Evolutionary conservation across 2,329 filamentous ascomycete genomes (phyloP), one percentile per base, ranked within the genome.

Genomic region (Fusarium marasasianum): DNA sequence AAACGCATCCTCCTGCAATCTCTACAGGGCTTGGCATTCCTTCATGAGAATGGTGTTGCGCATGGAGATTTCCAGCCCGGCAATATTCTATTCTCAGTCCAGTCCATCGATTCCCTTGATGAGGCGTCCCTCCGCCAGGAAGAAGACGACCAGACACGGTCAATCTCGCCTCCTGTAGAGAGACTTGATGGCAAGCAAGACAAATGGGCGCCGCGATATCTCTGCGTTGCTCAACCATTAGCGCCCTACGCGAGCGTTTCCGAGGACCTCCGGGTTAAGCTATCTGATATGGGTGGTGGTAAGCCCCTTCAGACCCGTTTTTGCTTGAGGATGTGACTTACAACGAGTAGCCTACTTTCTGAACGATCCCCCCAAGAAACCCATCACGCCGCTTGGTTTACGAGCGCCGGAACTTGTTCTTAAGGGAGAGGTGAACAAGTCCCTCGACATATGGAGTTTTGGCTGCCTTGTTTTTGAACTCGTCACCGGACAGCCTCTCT

Each of bases 391-490:
- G 1, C 15, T 29, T 4, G 66, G 65, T 8, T 26, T 70, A 4
- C 48, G 71, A 5, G 13, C 71, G 5, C 71, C 71, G 20, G 66
- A 74, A 12, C 13, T 70, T 17, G 59, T 74, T 17, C 62, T 70
- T 1, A 64, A 15, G 14, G 40, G 35, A 26, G 26, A 58, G 9
- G 17, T 71, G 1, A n/a, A 71, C 33, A 47, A 64, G 9, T 64
- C 58, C 14, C 51, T 67, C 7, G 62, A 73, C 10, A 59, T 71
- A 3, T 74, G 66, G 71, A 74, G 69, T 38, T 73, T 74, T 20
- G 69, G 69, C 1, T 74, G 69, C 14, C 69, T 74, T 22, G 24
- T 73, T 3, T 73, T 55, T 22, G 71, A 73, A 22, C 51, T 73
- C 2, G 22, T 61, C 5, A 71, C 62, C 1, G 71, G 66, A 6